Evolutionary conservation across 2,329 filamentous ascomycete genomes (phyloP).

Genomic region (Cladophialophora chaetospira): DNA sequence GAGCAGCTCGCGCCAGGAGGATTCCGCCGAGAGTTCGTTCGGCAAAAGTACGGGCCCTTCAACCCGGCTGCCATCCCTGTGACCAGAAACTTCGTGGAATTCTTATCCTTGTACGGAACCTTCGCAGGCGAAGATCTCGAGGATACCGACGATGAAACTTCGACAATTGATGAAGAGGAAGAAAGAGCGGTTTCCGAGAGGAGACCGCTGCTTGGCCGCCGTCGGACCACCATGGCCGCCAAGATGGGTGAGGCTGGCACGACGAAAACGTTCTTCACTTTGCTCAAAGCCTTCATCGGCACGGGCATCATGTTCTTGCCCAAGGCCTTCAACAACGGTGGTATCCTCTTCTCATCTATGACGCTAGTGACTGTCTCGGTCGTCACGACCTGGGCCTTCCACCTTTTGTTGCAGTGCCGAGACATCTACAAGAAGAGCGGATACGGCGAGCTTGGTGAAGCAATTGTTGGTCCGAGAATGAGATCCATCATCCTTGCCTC

Average conservation of each 20-base stretch:
- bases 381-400: constrained; percentile 71
- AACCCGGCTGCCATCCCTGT: constrained; percentile 48
- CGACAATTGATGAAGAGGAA: constrained; percentile 51
- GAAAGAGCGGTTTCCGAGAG: constrained; percentile 55
- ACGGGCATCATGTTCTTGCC: constrained; percentile 82
- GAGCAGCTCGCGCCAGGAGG: constrained; percentile 55
- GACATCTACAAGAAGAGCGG: constrained; percentile 62
- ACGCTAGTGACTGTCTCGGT: constrained; percentile 66
- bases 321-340: constrained; percentile 77
- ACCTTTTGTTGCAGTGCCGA: constrained; percentile 69
- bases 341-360: constrained; percentile 72
- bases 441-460: constrained; percentile 72
- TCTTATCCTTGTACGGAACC: constrained; percentile 72
- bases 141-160: constrained; percentile 62
- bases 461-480: constrained; percentile 65
- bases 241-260: constrained; percentile 64
- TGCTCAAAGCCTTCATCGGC: constrained; percentile 76
- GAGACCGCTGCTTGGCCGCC: constrained; percentile 62
- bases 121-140: constrained; percentile 73
- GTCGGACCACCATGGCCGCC: constrained; percentile 45
- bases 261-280: constrained; percentile 75
- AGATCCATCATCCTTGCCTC: constrained; percentile 68
- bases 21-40: constrained; percentile 57
- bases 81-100: constrained; percentile 72
- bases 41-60: constrained; percentile 31